Percentiles rank a stretch among this genome's conserved stretches.
Conservation (phyloP, 2,329 filamentous ascomycete genomes). For the Clonostachys rosea region DNA sequence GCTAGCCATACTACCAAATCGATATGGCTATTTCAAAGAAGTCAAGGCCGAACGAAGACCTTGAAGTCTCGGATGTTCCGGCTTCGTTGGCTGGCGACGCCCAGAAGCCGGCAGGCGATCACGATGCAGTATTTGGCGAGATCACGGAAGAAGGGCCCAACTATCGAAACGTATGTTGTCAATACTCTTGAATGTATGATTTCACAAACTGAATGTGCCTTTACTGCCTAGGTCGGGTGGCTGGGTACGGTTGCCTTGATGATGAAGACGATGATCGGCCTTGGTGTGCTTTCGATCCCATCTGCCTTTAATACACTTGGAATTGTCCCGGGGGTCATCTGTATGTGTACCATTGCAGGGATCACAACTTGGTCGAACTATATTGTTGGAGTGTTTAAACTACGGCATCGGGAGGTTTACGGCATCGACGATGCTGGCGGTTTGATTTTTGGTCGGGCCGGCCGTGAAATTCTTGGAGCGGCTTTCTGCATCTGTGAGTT, state of each 20-base stretch:
- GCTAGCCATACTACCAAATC: too few species aligned
- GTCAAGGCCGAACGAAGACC: too few species aligned
- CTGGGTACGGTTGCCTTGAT: slow-evolving; percentile 32
- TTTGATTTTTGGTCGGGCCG: slow-evolving; percentile 39
- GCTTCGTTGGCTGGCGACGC: too few species aligned
- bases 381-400: slow-evolving; percentile 39
- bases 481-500: slow-evolving; percentile 24
- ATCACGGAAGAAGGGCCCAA: slow-evolving; percentile 19
- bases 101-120: too few species aligned
- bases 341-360: not conserved
- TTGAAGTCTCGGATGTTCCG: too few species aligned
- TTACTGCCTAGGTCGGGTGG: slow-evolving; percentile 28
- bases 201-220: not conserved
- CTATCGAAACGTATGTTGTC: slow-evolving; percentile 17
- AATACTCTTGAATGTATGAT: not conserved
- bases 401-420: slow-evolving; percentile 44
- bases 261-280: slow-evolving; percentile 2
- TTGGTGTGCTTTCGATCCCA: slow-evolving; percentile 2
- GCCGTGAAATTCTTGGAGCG: slow-evolving; percentile 32
- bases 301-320: slow-evolving; percentile 1
- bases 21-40: too few species aligned
- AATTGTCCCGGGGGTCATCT: slow-evolving; percentile 1
- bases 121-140: slow-evolving; percentile 22
- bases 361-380: slow-evolving; percentile 1
- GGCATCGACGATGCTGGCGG: slow-evolving; percentile 47